Conservation (phyloP, 2,329 filamentous ascomycete genomes). For the Sclerotinia minor region DNA sequence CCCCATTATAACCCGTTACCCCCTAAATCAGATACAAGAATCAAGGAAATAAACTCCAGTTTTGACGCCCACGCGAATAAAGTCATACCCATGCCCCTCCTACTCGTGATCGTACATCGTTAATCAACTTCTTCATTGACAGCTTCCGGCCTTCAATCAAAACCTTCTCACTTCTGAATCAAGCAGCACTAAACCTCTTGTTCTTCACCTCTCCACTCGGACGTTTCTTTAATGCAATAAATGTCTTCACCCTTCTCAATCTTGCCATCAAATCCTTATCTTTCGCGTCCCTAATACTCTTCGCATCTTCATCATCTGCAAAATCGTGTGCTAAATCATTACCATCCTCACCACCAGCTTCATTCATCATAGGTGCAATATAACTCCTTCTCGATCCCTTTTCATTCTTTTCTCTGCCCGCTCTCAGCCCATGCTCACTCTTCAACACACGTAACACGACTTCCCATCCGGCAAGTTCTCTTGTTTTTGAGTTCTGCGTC, state of each 20-base stretch:
- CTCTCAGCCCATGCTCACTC: constrained; percentile 51
- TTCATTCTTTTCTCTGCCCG: constrained; percentile 29
- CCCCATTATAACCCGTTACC: not conserved
- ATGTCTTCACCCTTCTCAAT: constrained; percentile 67
- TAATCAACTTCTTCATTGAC: not conserved
- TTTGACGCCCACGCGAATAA: not conserved
- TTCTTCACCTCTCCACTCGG: constrained; percentile 15
- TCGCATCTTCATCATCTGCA: constrained; percentile 42
- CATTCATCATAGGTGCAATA: not conserved
- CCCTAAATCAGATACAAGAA: not conserved
- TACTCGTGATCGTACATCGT: constrained; percentile 15
- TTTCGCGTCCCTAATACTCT: constrained; percentile 54
- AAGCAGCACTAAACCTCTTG: constrained; percentile 21
- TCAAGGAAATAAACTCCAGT: not conserved
- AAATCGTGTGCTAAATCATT: constrained; percentile 23
- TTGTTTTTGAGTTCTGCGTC: constrained; percentile 39
- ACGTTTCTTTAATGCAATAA: constrained; percentile 63
- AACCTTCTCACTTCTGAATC: not conserved
- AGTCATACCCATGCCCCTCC: constrained; percentile 6
- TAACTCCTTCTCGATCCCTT: constrained; percentile 24
- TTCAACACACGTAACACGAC: constrained; percentile 55
- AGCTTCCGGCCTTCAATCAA: not conserved
- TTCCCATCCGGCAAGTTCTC: constrained; percentile 53
- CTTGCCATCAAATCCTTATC: constrained; percentile 75
- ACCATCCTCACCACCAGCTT: constrained; percentile 21